Conservation (phyloP, 2,329 filamentous ascomycete genomes). For the Colletotrichum caudatum region DNA sequence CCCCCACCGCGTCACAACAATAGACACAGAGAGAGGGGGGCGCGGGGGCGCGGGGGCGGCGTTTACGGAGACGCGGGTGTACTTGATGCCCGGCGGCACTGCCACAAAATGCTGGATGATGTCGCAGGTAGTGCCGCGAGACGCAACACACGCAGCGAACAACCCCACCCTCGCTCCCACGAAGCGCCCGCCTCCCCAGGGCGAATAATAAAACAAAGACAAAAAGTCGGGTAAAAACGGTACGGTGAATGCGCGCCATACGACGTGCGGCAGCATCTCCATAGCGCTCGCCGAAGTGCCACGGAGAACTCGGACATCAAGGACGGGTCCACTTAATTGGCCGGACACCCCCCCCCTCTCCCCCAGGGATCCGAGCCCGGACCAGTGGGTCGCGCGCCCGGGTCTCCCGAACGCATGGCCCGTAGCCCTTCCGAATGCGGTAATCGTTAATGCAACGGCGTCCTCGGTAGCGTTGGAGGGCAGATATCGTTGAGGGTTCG, state of each 20-base stretch:
- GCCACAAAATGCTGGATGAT: not conserved
- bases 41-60: not conserved
- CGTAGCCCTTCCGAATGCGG: slow-evolving; percentile 27
- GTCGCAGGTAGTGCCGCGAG: not conserved
- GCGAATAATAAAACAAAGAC: too few species aligned
- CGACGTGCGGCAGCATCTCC: not conserved
- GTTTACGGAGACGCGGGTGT: not conserved
- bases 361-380: not conserved
- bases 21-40: not conserved
- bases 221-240: not conserved
- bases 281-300: not conserved
- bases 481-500: not conserved
- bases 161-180: not conserved
- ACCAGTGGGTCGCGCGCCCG: slow-evolving; percentile 1
- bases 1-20: not conserved
- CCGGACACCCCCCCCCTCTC: not conserved
- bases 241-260: not conserved
- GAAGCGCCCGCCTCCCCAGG: too few species aligned
- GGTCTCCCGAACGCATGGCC: slow-evolving; percentile 29
- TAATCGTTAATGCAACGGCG: not conserved
- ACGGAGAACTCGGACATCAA: slow-evolving; percentile 1
- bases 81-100: not conserved
- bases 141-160: not conserved
- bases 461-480: not conserved
- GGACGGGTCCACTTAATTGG: not conserved